A percentile compares a stretch with the other conserved stretches of the same genome.
phyloP scores from a whole-genome alignment of 2,329 filamentous ascomycete species.

The Ceratocystis harringtonii region DNA sequence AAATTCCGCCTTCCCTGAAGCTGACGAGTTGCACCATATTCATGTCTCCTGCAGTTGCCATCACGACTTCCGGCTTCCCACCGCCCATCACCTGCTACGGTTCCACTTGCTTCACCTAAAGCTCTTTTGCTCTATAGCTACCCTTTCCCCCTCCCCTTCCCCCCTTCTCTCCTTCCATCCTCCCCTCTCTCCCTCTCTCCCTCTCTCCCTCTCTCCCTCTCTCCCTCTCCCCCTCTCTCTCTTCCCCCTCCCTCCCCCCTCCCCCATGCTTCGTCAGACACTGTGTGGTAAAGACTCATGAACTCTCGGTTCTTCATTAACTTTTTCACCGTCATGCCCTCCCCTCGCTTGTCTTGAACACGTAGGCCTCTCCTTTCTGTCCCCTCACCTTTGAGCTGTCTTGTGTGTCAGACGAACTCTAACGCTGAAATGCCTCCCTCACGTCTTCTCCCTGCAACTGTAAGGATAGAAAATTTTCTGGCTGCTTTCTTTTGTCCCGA shows the following conservation, averaged over 20 bases:
- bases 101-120: too few species aligned
- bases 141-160: too few species aligned
- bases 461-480: neutral
- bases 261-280: neutral
- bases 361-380: neutral
- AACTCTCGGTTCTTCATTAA: too few species aligned
- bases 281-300: neutral
- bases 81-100: too few species aligned
- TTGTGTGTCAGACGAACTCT: neutral
- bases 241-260: too few species aligned
- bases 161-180: too few species aligned
- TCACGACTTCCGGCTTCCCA: too few species aligned
- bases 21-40: too few species aligned
- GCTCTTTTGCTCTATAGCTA: too few species aligned
- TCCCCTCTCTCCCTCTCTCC: neutral
- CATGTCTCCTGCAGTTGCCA: too few species aligned
- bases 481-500: neutral
- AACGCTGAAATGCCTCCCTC: neutral
- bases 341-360: neutral
- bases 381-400: neutral
- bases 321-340: neutral
- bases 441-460: neutral
- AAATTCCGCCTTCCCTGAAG: too few species aligned
- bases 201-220: neutral
- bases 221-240: fast-evolving